A percentile compares a stretch with the other conserved stretches of the same genome.
phyloP scores from a whole-genome alignment of 306 rosid species.

The Mimosa bimucronata region DNA sequence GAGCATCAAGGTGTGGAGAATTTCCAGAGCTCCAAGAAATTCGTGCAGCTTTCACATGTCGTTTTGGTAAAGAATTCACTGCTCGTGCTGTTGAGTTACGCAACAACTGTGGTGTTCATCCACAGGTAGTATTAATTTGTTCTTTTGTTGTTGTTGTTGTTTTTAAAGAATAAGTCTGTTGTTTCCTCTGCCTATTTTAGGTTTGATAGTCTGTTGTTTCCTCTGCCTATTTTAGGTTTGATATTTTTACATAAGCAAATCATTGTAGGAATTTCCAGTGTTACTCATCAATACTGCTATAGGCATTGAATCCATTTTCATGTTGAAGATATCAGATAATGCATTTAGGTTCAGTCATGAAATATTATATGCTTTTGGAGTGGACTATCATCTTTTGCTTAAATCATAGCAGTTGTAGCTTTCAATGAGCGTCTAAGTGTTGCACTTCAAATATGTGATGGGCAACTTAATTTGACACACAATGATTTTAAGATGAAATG shows the following conservation, averaged over 20 bases:
- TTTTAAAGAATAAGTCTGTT: not conserved
- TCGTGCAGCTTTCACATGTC: constrained; percentile 59
- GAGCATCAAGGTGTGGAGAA: constrained; percentile 93
- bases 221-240: not conserved
- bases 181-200: not conserved
- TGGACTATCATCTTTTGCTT: not conserved
- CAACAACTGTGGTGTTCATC: constrained; percentile 73
- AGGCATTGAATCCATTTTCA: not conserved
- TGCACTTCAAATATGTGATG: not conserved
- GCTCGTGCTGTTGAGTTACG: constrained; percentile 69
- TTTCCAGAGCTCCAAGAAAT: constrained; percentile 93
- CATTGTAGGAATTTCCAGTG: not conserved
- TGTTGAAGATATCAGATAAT: not conserved
- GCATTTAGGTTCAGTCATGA: not conserved
- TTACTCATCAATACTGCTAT: too few species aligned
- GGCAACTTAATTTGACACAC: not conserved
- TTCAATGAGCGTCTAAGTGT: too few species aligned
- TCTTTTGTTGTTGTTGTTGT: not conserved
- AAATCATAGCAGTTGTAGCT: not conserved
- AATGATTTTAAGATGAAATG: too few species aligned
- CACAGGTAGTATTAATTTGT: constrained; percentile 53
- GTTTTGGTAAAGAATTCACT: constrained; percentile 78
- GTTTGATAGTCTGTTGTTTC: not conserved
- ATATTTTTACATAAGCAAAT: not conserved
- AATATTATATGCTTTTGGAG: not conserved